Evolutionary conservation across 148 eudicot genomes (phyloP), one percentile per base, ranked within the genome.

Genomic region (Rhododendron ovatum): DNA sequence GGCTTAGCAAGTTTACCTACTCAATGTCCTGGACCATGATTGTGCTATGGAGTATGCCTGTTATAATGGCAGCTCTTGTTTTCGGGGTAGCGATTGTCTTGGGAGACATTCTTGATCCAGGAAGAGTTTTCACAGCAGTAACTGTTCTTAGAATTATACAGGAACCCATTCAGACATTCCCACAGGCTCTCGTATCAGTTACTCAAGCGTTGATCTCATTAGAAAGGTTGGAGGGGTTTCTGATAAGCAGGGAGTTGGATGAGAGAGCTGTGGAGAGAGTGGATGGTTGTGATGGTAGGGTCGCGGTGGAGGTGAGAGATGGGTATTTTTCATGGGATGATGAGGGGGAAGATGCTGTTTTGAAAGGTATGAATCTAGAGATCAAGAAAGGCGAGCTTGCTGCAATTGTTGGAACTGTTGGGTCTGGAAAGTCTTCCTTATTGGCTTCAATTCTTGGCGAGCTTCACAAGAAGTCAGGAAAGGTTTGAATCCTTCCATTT

Each of bases 341-440:
- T 43, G 84, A 86, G 26, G 84, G 88, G 26, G 81, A 82, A 7
- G 74, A 82, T 39, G 85, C 55, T 26, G 80, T 33, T 74, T 43
- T 86, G 59, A 82, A 75, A 82, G 65, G 26, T 28, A 61, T 86
- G 75, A 86, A 86, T 82, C 28, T 82, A 74, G 80, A 48, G 76
- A 86, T 86, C 79, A 86, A 75, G 45, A 86, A 86, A 75, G 85
- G 88, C 30, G 88, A 86, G 81, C 67, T 86, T 30, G 76, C 88
- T 41, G 88, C 88, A 24, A 86, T 86, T 82, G 88, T 86, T 35
- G 88, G 88, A 33, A 86, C 88, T 28, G 85, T 86, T 73, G 88
- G 88, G 77, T 86, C 88, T 5, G 88, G 88, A 5, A 86, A 86
- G 51, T 86, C 88, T 82, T 86, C 88, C 39, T 73, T 86, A 43